These are phyloP conservation scores for Orbilia blumenaviensis DNA, from an alignment of 2,329 filamentous ascomycete genomes.

Conservation along the genomic window DNA sequence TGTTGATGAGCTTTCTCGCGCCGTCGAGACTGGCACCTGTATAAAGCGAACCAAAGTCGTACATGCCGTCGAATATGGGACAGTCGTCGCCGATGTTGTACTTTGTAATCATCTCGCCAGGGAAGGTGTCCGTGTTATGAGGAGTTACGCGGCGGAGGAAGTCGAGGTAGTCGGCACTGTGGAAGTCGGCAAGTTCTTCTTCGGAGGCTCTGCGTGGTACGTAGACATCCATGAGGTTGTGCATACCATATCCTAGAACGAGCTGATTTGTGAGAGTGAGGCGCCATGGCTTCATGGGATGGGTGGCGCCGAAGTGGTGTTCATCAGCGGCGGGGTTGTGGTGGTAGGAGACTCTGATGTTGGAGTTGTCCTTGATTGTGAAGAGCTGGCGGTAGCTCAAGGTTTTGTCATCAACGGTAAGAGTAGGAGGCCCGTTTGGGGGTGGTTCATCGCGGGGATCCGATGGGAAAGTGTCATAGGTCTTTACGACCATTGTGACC, in stretches of 20 bases:
- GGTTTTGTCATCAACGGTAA: constrained; percentile 42
- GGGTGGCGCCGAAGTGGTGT: constrained; percentile 94
- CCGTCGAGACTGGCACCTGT: constrained; percentile 90
- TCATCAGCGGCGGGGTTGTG: constrained; percentile 94
- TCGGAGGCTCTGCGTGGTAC: constrained; percentile 82
- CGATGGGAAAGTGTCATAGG: constrained; percentile 39
- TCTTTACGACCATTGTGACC: constrained; percentile 33
- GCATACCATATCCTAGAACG: constrained; percentile 93
- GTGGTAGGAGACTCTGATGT: constrained; percentile 81
- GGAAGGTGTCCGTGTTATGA: constrained; percentile 95
- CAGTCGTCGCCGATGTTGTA: constrained; percentile 96
- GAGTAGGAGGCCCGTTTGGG: constrained; percentile 7
- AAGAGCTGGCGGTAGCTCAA: constrained; percentile 41
- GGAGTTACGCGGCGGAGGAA: constrained; percentile 88
- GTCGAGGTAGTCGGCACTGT: constrained; percentile 87
- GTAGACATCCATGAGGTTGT: constrained; percentile 96
- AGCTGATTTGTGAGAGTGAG: constrained; percentile 94
- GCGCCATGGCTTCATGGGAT: constrained; percentile 99
- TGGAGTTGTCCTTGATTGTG: constrained; percentile 28
- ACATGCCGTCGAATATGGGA: constrained; percentile 94
- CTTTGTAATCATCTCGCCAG: constrained; percentile 80
- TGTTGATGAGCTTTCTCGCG: constrained; percentile 83
- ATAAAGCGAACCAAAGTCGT: constrained; percentile 93
- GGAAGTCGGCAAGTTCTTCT: constrained; percentile 86
- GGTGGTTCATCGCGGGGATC: constrained; percentile 45